phyloP scores from a whole-genome alignment of 805 yeast species.

The Ogataea siamensis region DNA sequence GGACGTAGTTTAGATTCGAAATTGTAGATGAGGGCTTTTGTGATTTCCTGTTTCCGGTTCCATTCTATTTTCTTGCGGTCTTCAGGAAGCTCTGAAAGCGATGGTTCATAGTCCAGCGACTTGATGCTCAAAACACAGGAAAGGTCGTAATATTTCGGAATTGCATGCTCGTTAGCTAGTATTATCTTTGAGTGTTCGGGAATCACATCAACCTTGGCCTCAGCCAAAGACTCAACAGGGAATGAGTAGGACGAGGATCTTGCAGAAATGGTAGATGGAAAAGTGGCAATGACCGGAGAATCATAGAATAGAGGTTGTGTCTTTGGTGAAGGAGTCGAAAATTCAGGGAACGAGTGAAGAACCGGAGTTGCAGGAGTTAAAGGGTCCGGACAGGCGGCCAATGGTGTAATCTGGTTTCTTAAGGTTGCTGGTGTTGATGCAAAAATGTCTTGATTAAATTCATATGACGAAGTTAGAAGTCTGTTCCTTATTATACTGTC shows the following conservation, averaged over 20 bases:
- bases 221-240: slow-evolving; percentile 14
- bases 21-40: slow-evolving; percentile 20
- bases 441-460: slow-evolving; percentile 11
- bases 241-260: slow-evolving; percentile 1
- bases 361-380: slow-evolving; percentile 26
- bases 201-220: slow-evolving; percentile 24
- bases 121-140: slow-evolving; percentile 26
- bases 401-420: slow-evolving; percentile 9
- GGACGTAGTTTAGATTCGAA: slow-evolving; percentile 16
- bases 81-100: slow-evolving; percentile 20
- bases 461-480: slow-evolving; percentile 10
- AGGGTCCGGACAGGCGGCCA: slow-evolving; percentile 7
- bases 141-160: slow-evolving; percentile 22
- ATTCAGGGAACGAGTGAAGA: slow-evolving; percentile 17
- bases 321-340: slow-evolving; percentile 14
- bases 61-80: slow-evolving; percentile 18
- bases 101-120: slow-evolving; percentile 28
- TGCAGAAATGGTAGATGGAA: slow-evolving; percentile 11
- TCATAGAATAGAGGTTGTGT: slow-evolving; percentile 15
- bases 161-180: slow-evolving; percentile 12
- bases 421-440: slow-evolving; percentile 16
- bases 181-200: slow-evolving; percentile 29
- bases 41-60: slow-evolving; percentile 23
- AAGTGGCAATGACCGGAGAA: slow-evolving; percentile 18
- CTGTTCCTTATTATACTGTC: slow-evolving; percentile 18